Evolutionary conservation across 768 basidiomycete species (phyloP), one percentile per base, ranked within the genome.

Genomic region (Cyathus striatus): DNA sequence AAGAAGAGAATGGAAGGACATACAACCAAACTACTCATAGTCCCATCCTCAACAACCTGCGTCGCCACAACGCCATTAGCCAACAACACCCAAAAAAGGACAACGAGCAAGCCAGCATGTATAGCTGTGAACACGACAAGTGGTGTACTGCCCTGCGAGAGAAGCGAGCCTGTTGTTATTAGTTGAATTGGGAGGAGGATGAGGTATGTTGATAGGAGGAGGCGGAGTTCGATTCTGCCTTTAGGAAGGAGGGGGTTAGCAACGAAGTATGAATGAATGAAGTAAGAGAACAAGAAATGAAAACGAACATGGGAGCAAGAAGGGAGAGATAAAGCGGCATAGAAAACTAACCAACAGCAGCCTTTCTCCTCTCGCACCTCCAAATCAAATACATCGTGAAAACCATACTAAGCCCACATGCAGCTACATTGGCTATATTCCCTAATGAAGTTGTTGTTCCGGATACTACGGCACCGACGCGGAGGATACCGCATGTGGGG

Each of bases 21-120:
- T 42, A 88, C 86, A 42, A 86, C 64, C 38, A 88, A 48, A 45
- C 83, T 78, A 51, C 77, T 77, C 24, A 82, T 65, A 0, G 89
- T 89, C 5, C 92, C 95, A 55, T 90, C 95, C 59, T 97, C 95
- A 42, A 97, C 87, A 38, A 93, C 58, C 63, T 98, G 95, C n/a
- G 85, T 88, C 25, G 84, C 81, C 17, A 92, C 75, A 46, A 90
- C 63, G 6, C 74, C 86, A 61, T 88, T 90, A 23, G 74, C 88
- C 41, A 90, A 66, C 49, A 91, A 65, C 5, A 75, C 55, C 87
- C 90, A 92, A 58, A 92, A 94, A 3, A 91, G 64, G 3, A 83
- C 76, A 3, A 79, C 82, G 34, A 93, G 78, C 14, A 83, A 48
- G 3, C 83, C 92, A 2, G 87, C 81, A 49, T 96, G 93, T 6